Percentiles rank a stretch among this genome's conserved stretches.
These are phyloP conservation scores for Pythium utonaiense DNA, from an alignment of 352 stramenopile species.

Conservation along the genomic window DNA sequence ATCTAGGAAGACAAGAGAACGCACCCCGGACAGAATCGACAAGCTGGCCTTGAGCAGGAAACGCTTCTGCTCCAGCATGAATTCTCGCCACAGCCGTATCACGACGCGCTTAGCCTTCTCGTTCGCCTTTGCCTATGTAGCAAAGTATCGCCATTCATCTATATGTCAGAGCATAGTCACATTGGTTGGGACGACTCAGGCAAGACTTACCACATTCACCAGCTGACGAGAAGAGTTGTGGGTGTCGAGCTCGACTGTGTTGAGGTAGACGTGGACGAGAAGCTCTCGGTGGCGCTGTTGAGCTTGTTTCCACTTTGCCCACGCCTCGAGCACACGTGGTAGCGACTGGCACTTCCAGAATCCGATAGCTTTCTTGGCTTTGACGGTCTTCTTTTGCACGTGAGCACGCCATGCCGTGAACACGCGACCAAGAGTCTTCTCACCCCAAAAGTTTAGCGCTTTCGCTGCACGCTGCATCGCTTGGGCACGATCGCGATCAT, in stretches of 20 bases:
- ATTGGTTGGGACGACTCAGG: not conserved
- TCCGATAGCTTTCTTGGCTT: constrained; percentile 51
- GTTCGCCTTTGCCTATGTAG: constrained; percentile 40
- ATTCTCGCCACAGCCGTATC: constrained; percentile 46
- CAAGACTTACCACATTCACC: constrained; percentile 31
- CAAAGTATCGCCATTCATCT: not conserved
- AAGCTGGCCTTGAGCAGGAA: constrained; percentile 69
- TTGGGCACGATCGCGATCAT: constrained; percentile 26
- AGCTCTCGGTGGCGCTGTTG: constrained; percentile 22
- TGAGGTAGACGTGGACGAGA: constrained; percentile 62
- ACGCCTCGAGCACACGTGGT: constrained; percentile 54
- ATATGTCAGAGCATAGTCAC: not conserved
- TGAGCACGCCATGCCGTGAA: constrained; percentile 45
- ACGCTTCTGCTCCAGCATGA: constrained; percentile 51
- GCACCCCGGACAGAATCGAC: constrained; percentile 65
- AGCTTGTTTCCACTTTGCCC: constrained; percentile 31
- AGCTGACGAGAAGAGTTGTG: constrained; percentile 68
- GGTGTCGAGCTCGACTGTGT: constrained; percentile 49
- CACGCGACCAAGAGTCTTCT: constrained; percentile 41
- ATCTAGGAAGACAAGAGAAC: constrained; percentile 12
- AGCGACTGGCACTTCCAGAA: constrained; percentile 73
- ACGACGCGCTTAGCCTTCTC: constrained; percentile 37
- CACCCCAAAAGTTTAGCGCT: constrained; percentile 60
- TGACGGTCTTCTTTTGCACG: constrained; percentile 34
- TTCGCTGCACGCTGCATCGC: constrained; percentile 35